phyloP scores from a whole-genome alignment of 129 eudicot species.

The Helichrysum umbraculigerum region DNA sequence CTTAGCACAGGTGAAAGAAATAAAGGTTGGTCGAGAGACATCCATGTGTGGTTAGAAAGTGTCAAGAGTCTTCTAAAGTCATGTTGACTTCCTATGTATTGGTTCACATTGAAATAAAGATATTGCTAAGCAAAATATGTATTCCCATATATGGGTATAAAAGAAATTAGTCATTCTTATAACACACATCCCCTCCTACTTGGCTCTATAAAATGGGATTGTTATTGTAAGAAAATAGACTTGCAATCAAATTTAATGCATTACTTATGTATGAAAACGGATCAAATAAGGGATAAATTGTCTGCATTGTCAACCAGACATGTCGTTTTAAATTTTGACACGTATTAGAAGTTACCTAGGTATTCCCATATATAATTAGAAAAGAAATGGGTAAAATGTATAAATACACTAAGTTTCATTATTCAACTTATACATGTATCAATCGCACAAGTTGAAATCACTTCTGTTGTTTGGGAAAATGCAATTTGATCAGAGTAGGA shows the following conservation, averaged over 20 bases:
- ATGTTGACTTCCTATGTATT: not conserved
- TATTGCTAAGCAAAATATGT: no score
- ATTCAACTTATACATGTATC: conserved; percentile 4
- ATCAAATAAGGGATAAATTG: no score
- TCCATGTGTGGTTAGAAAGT: not conserved
- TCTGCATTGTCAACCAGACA: no score
- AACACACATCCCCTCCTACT: not conserved
- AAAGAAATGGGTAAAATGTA: not conserved
- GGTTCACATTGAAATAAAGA: not conserved
- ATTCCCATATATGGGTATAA: no score
- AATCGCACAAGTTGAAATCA: conserved; percentile 28
- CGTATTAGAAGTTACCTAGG: no score
- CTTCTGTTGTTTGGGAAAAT: conserved; percentile 75
- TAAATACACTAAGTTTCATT: not conserved
- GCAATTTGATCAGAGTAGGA: conserved; percentile 81
- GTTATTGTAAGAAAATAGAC: not conserved
- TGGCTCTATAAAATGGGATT: not conserved
- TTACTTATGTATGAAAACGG: no score
- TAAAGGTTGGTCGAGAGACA: not conserved
- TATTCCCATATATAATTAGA: no score
- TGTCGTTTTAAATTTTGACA: no score
- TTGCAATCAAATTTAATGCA: no score
- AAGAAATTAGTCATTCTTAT: no score
- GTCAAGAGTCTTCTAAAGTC: not conserved
- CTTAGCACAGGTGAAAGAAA: not conserved